Evolutionary conservation across 805 yeast genomes (phyloP), one percentile per base, ranked within the genome.

Genomic region (Candida xyloterini): DNA sequence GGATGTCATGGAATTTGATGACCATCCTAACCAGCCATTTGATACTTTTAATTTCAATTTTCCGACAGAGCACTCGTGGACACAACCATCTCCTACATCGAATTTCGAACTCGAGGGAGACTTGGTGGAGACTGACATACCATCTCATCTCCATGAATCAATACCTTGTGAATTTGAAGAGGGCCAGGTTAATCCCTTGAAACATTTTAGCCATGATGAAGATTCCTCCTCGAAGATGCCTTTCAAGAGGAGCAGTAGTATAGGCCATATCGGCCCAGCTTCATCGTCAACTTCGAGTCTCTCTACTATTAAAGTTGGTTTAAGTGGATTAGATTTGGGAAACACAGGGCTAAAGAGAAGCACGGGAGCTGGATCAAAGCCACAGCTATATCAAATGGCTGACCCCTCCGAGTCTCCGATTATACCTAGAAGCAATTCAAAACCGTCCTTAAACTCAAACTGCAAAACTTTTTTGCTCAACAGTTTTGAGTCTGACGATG

Each of bases 401-500:
- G 24, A 34, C 27, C 32, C 42, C 28, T 70, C 73, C 63, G 71
- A 20, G 63, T 16, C 32, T 16, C 24, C 15, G 5, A 15, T 37
- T n/a, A 27, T 28, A 8, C 31, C 44, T 22, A 40, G 31, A 25
- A 39, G 51, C 18, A 18, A 26, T 11, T 42, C 42, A 7, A 27
- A 29, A 10, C 34, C 39, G 2, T 38, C 47, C 10, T 8, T 43
- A 23, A 23, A 33, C 15, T 35, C 44, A 27, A 40, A 35, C 40
- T 35, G 55, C 48, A 43, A 53, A 24, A 45, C 70, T 10, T 72
- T 73, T 44, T 43, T 60, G 30, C 63, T 70, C 23, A 41, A 42
- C 41, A 64, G 62, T 37, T 60, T 67, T 9, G 71, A 62, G 14
- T 53, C 60, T 27, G 54, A 44, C 9, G 44, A 44, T n/a, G 72